Evolutionary conservation across 1,284 basidiomycete species (phyloP).

Genomic region (Fistulinella cinereoalba): DNA sequence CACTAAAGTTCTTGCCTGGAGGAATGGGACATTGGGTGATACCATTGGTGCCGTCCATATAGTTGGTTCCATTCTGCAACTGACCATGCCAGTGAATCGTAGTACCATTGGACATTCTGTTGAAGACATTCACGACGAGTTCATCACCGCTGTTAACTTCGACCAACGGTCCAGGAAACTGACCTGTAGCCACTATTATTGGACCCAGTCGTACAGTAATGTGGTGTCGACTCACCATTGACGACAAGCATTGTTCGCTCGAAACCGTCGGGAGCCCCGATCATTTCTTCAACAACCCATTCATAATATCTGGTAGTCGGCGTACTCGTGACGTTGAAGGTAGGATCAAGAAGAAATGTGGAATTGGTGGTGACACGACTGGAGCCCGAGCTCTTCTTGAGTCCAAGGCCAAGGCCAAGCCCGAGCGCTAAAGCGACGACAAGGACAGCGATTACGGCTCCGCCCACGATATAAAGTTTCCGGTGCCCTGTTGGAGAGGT

Average conservation of each 20-base stretch:
- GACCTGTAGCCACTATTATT: slow-evolving; percentile 14
- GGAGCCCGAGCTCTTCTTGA: slow-evolving; percentile 21
- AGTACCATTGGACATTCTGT: slow-evolving; percentile 32
- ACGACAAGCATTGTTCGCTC: slow-evolving; percentile 33
- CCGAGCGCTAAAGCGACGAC: slow-evolving; percentile 29
- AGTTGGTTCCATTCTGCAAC: slow-evolving; percentile 35
- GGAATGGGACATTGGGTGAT: slow-evolving; percentile 35
- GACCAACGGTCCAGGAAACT: slow-evolving; percentile 33
- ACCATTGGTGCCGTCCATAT: slow-evolving; percentile 35
- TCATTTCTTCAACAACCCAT: slow-evolving; percentile 30
- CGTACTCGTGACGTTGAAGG: slow-evolving; percentile 25
- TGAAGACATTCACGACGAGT: slow-evolving; percentile 34
- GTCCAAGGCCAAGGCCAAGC: slow-evolving; percentile 30
- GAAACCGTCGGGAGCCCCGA: slow-evolving; percentile 30
- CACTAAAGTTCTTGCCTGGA: slow-evolving; percentile 34
- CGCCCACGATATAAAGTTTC: slow-evolving; percentile 15
- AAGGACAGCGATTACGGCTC: slow-evolving; percentile 10
- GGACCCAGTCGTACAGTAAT: no score
- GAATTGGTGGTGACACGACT: slow-evolving; percentile 26
- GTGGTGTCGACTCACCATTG: slow-evolving; percentile 27
- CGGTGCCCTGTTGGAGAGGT: slow-evolving; percentile 17
- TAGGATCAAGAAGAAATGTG: slow-evolving; percentile 30
- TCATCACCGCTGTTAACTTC: slow-evolving; percentile 35
- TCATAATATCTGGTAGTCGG: slow-evolving; percentile 33
- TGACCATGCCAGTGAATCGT: slow-evolving; percentile 36